Conservation (phyloP, 805 yeast genomes). For the Myxozyma vanderwaltii region DNA sequence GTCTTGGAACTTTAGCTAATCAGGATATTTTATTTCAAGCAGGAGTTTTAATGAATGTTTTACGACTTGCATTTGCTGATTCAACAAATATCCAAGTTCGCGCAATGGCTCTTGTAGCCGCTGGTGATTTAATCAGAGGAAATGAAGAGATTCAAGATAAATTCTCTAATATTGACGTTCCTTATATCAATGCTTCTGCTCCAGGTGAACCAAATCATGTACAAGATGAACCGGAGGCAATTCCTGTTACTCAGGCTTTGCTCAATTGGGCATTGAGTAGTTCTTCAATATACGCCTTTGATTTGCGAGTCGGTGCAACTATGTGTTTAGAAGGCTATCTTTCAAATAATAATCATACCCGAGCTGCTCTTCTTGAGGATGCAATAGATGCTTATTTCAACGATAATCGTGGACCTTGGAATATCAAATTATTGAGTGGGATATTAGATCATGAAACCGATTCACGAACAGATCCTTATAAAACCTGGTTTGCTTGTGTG, state of each 20-base stretch:
- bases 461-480: slow-evolving; percentile 77
- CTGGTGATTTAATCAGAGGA: slow-evolving; percentile 72
- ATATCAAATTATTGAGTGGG: slow-evolving; percentile 66
- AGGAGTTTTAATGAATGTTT: slow-evolving; percentile 64
- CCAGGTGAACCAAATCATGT: slow-evolving; percentile 43
- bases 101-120: slow-evolving; percentile 65
- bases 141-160: slow-evolving; percentile 68
- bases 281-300: slow-evolving; percentile 83
- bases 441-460: slow-evolving; percentile 77
- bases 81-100: slow-evolving; percentile 67
- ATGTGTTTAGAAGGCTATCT: slow-evolving; percentile 69
- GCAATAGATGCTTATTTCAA: slow-evolving; percentile 51
- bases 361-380: slow-evolving; percentile 61
- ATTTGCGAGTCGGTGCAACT: slow-evolving; percentile 73
- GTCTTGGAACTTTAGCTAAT: slow-evolving; percentile 59
- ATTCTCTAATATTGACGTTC: slow-evolving; percentile 85
- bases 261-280: slow-evolving; percentile 79
- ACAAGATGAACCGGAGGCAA: slow-evolving; percentile 42
- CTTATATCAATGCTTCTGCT: slow-evolving; percentile 77
- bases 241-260: slow-evolving; percentile 75
- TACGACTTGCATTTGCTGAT: slow-evolving; percentile 68
- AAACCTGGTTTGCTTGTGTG: slow-evolving; percentile 78
- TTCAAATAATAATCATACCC: slow-evolving; percentile 61
- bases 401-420: slow-evolving; percentile 19
- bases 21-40: slow-evolving; percentile 63